A percentile compares a stretch with the other conserved stretches of the same genome.
Conservation (phyloP, 176 grass and related monocot genomes). For the Aegilops tauschii region DNA sequence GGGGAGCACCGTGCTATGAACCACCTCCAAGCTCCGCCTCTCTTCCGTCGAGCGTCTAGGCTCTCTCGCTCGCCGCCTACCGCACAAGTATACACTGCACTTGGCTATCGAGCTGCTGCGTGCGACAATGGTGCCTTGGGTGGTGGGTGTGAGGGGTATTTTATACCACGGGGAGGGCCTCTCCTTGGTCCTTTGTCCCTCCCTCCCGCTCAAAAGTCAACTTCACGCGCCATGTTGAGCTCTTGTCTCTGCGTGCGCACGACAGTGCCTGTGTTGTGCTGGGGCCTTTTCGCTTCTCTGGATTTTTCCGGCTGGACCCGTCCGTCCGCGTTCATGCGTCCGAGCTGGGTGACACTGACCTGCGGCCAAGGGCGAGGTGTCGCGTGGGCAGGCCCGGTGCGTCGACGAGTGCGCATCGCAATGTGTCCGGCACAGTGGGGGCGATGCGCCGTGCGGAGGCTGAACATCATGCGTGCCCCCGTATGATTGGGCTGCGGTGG, state of each 20-base stretch:
- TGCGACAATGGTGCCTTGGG: background rate
- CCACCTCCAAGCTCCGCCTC: background rate
- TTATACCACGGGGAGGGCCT: conserved; percentile 21
- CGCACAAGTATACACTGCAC: background rate
- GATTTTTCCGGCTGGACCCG: background rate
- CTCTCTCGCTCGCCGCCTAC: background rate
- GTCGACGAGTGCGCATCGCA: background rate
- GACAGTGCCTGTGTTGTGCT: background rate
- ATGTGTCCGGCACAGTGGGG: background rate
- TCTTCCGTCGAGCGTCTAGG: background rate
- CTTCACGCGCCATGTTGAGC: conserved; percentile 17
- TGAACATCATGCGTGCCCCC: background rate
- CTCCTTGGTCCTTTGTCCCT: background rate
- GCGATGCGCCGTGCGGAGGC: background rate
- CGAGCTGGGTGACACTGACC: background rate
- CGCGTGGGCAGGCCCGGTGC: background rate
- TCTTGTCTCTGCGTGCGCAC: background rate
- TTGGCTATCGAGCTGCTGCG: background rate
- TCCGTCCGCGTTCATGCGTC: no score
- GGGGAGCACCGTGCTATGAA: background rate
- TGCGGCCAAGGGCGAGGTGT: background rate
- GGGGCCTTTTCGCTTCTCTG: background rate
- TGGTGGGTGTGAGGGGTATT: conserved; percentile 22
- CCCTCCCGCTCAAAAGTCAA: conserved; percentile 1
- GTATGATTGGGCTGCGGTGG: background rate